Evolutionary conservation across 768 basidiomycete species (phyloP).

Genomic region (Boletus fagicola): DNA sequence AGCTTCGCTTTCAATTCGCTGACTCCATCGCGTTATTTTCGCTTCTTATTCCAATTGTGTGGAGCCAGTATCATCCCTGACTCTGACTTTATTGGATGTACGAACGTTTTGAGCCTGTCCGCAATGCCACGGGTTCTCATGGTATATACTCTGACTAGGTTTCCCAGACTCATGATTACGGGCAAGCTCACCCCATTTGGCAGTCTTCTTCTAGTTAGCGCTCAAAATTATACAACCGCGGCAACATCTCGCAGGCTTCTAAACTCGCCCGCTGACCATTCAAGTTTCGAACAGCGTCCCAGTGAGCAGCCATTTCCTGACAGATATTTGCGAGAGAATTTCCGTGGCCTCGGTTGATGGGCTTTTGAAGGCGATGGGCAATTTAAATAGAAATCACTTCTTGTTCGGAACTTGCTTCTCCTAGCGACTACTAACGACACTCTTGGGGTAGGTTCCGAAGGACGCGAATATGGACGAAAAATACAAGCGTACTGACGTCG

Average conservation of each 20-base stretch:
- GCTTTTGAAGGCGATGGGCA: background rate
- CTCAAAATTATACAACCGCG: background rate
- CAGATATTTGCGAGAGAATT: background rate
- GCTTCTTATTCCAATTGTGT: background rate
- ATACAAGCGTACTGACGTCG: background rate
- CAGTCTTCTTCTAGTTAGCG: background rate
- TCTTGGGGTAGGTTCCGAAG: background rate
- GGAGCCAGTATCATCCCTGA: background rate
- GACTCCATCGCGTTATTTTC: conserved; percentile 1
- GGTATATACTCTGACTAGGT: too few species aligned
- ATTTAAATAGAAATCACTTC: background rate
- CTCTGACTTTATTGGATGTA: background rate
- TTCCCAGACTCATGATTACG: background rate
- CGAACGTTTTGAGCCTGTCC: conserved; percentile 1
- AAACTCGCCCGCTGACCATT: background rate
- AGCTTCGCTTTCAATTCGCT: background rate
- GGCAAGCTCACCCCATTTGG: background rate
- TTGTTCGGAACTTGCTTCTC: background rate
- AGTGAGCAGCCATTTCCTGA: background rate
- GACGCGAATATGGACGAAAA: conserved; percentile 7
- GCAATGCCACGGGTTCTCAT: background rate
- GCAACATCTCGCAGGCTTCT: background rate
- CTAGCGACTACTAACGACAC: background rate
- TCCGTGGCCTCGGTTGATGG: background rate
- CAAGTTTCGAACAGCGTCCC: too few species aligned